Evolutionary conservation across 257 asterid species (phyloP).

Genomic region (Jacaranda mimosifolia): DNA sequence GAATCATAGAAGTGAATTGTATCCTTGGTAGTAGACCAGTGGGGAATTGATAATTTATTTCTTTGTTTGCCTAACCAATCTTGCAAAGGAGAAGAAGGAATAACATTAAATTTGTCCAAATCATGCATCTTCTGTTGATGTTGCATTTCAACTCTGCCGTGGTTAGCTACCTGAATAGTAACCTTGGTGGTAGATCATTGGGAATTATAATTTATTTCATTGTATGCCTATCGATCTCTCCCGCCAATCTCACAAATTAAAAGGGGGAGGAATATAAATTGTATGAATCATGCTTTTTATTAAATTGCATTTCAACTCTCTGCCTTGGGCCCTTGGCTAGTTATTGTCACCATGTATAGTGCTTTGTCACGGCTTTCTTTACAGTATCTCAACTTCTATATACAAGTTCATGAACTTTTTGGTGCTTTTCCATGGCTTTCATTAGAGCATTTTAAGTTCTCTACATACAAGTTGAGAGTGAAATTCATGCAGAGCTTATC

Average conservation of each 20-base stretch:
- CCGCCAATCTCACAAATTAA: not conserved
- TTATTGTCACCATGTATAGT: slow-evolving; percentile 28
- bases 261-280: slow-evolving; percentile 9
- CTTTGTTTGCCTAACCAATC: not conserved
- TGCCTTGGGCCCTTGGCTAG: not conserved
- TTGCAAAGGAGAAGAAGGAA: not conserved
- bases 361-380: not conserved
- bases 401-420: slow-evolving; percentile 8
- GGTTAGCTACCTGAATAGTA: not conserved
- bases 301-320: not conserved
- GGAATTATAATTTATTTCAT: not conserved
- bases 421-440: slow-evolving; percentile 14
- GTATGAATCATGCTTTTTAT: not conserved
- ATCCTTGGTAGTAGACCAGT: not conserved
- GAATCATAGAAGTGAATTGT: slow-evolving; percentile 20
- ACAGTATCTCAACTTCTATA: slow-evolving; percentile 15
- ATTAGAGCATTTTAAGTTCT: slow-evolving; percentile 10
- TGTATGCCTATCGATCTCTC: slow-evolving; percentile 4
- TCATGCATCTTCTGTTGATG: not conserved
- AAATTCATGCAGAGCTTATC: slow-evolving; percentile 26
- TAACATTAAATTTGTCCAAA: not conserved
- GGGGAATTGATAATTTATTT: not conserved
- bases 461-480: slow-evolving; percentile 21
- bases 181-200: not conserved
- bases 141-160: not conserved